Percentiles rank a stretch among this genome's conserved stretches.
These are phyloP conservation scores for Fusarium hostae DNA, from an alignment of 2,329 filamentous ascomycete species.

Conservation along the genomic window DNA sequence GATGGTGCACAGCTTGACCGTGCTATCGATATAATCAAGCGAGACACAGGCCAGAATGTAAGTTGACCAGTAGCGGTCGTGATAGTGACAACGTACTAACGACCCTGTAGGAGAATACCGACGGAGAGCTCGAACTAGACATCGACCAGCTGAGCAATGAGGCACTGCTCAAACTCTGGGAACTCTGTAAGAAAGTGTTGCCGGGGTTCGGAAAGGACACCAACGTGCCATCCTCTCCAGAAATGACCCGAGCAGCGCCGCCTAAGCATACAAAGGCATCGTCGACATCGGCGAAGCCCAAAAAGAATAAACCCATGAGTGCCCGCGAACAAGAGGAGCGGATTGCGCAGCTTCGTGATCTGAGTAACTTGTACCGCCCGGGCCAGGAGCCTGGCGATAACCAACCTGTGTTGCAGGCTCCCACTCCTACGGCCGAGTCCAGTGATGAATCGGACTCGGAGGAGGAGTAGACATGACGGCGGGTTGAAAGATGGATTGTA, in stretches of 20 bases:
- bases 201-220: conserved; percentile 54
- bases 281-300: conserved; percentile 61
- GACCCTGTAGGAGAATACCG: conserved; percentile 63
- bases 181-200: conserved; percentile 57
- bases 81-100: conserved; percentile 10
- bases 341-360: conserved; percentile 68
- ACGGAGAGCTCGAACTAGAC: conserved; percentile 69
- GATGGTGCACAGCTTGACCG: conserved; percentile 80
- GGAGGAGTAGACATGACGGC: conserved; percentile 53
- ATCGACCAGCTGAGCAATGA: conserved; percentile 67
- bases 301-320: conserved; percentile 82
- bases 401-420: conserved; percentile 39
- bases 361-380: conserved; percentile 57
- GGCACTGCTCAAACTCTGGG: conserved; percentile 64
- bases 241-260: conserved; percentile 44
- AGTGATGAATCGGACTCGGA: conserved; percentile 61
- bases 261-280: conserved; percentile 48
- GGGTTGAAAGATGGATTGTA: conserved; percentile 37
- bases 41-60: conserved; percentile 81
- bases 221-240: conserved; percentile 46
- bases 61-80: conserved; percentile 49
- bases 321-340: conserved; percentile 74
- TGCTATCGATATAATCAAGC: conserved; percentile 90
- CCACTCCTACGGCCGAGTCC: conserved; percentile 49
- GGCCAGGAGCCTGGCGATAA: conserved; percentile 49